phyloP scores from a whole-genome alignment of 2,329 filamentous ascomycete species.

The Trichophaea hybrida region DNA sequence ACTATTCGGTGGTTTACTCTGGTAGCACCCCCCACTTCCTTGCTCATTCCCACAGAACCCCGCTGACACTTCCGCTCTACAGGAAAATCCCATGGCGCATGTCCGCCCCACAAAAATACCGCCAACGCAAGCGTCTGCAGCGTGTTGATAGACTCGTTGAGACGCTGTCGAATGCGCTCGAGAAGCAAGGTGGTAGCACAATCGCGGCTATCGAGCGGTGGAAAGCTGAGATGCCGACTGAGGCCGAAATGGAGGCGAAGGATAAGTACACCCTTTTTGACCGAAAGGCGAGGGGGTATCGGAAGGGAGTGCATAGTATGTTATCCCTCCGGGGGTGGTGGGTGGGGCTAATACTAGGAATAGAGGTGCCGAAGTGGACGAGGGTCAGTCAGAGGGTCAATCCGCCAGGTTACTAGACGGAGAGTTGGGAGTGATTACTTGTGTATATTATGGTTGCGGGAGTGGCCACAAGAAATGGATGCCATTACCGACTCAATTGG shows the following conservation, averaged over 20 bases:
- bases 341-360: slow-evolving; percentile 12
- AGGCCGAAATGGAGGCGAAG: slow-evolving; percentile 85
- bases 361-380: slow-evolving; percentile 84
- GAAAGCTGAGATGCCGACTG: slow-evolving; percentile 91
- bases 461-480: neutral
- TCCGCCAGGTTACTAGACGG: slow-evolving; percentile 55
- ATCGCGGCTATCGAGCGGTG: slow-evolving; percentile 70
- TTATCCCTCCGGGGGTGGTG: slow-evolving; percentile 26
- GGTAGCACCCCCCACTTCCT: slow-evolving; percentile 38
- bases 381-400: slow-evolving; percentile 87
- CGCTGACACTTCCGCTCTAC: slow-evolving; percentile 9
- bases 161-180: slow-evolving; percentile 63
- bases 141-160: slow-evolving; percentile 78
- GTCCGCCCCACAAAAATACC: slow-evolving; percentile 76
- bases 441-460: neutral
- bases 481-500: too few relatives aligned
- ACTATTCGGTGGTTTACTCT: slow-evolving; percentile 67
- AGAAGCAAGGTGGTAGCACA: slow-evolving; percentile 54
- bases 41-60: slow-evolving; percentile 5
- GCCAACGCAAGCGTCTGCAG: slow-evolving; percentile 68
- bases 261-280: slow-evolving; percentile 99
- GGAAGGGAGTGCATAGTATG: slow-evolving; percentile 96
- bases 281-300: slow-evolving; percentile 84
- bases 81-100: slow-evolving; percentile 96
- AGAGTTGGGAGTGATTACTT: neutral